phyloP scores from a whole-genome alignment of 148 eudicot genomes.

The Dysphania ambrosioides region DNA sequence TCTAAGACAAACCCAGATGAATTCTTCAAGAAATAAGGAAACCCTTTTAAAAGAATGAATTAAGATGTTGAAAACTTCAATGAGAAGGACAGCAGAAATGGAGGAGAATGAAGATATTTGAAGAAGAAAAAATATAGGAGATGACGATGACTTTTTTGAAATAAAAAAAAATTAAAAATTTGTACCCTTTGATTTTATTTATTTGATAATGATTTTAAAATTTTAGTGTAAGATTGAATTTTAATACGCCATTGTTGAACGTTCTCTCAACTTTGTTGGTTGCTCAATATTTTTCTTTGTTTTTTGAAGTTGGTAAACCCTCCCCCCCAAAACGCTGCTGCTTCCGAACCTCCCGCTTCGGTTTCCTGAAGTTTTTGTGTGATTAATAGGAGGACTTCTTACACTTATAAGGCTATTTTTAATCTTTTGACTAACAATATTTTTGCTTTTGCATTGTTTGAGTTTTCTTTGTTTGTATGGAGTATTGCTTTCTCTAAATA shows the following conservation, averaged over 20 bases:
- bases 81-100: conserved; percentile 9
- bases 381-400: neutral
- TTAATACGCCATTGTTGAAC: conserved; percentile 33
- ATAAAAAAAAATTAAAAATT: neutral
- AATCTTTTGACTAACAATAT: neutral
- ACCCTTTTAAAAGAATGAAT: conserved; percentile 17
- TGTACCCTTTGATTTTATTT: neutral
- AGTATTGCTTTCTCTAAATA: too few species aligned
- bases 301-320: conserved; percentile 13
- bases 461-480: too few species aligned
- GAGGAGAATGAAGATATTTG: conserved; percentile 13
- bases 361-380: conserved; percentile 21
- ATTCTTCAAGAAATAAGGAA: conserved; percentile 8
- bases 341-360: conserved; percentile 38
- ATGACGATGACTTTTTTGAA: conserved; percentile 3
- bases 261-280: conserved; percentile 13
- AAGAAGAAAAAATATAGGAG: neutral
- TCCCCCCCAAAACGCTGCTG: conserved; percentile 15
- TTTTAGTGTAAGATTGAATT: conserved; percentile 10
- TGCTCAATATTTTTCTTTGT: neutral
- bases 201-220: neutral
- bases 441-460: neutral
- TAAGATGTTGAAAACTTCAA: neutral
- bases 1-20: conserved; percentile 25
- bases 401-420: conserved; percentile 28